Evolutionary conservation across 2,329 filamentous ascomycete genomes (phyloP).

Genomic region (Diaporthe amygdali): DNA sequence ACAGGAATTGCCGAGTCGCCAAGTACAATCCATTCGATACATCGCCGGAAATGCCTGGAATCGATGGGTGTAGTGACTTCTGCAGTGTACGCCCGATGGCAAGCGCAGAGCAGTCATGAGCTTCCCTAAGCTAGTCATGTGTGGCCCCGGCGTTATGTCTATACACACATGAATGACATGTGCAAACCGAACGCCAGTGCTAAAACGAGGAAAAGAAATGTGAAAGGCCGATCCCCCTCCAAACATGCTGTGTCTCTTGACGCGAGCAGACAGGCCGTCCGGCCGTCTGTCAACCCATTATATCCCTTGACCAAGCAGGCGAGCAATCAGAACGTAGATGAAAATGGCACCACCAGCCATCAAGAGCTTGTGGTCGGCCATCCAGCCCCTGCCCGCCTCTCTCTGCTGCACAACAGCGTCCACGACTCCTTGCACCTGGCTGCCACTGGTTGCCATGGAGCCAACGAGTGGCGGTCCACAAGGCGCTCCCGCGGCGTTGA

Average conservation of each 20-base stretch:
- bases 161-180: neutral
- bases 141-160: constrained; percentile 1
- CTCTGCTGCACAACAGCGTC: constrained; percentile 77
- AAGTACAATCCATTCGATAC: neutral
- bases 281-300: neutral
- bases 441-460: constrained; percentile 66
- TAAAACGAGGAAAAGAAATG: neutral
- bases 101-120: neutral
- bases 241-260: neutral
- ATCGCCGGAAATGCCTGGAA: neutral
- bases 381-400: constrained; percentile 82
- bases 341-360: constrained; percentile 75
- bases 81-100: neutral
- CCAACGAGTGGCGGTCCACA: constrained; percentile 59
- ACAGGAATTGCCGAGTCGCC: neutral
- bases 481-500: constrained; percentile 52
- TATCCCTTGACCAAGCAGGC: constrained; percentile 65
- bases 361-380: constrained; percentile 79
- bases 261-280: neutral
- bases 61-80: neutral
- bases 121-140: constrained; percentile 8
- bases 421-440: constrained; percentile 74
- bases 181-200: constrained; percentile 23
- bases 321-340: constrained; percentile 80
- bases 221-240: neutral